These are phyloP conservation scores for Ceratocystis albifundus DNA, from an alignment of 2,329 filamentous ascomycete genomes.

Conservation along the genomic window DNA sequence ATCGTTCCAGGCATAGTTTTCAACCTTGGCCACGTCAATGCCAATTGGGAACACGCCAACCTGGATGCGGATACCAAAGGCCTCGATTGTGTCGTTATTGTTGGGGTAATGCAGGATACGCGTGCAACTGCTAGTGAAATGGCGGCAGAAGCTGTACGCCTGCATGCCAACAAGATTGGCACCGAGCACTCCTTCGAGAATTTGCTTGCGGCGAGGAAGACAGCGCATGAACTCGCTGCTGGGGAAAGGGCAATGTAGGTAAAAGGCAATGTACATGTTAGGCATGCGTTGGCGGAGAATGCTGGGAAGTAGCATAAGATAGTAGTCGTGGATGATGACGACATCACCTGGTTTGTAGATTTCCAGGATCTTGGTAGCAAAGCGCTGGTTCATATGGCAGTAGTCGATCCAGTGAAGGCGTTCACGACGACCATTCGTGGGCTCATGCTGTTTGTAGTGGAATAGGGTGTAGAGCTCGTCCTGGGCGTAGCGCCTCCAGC, in stretches of 20 bases:
- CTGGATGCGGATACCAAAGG: constrained; percentile 77
- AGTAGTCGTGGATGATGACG: constrained; percentile 87
- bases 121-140: constrained; percentile 90
- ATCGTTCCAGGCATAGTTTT: constrained; percentile 60
- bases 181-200: constrained; percentile 79
- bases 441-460: constrained; percentile 92
- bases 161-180: constrained; percentile 93
- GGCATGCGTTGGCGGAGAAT: constrained; percentile 76
- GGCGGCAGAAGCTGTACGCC: constrained; percentile 85
- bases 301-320: constrained; percentile 78
- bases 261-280: constrained; percentile 90
- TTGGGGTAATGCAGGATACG: constrained; percentile 84
- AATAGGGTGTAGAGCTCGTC: constrained; percentile 85
- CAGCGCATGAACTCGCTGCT: constrained; percentile 93
- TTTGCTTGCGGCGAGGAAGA: constrained; percentile 74
- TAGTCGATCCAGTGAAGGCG: constrained; percentile 85
- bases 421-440: constrained; percentile 71
- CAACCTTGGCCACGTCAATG: constrained; percentile 74
- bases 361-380: constrained; percentile 78
- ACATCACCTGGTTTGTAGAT: constrained; percentile 88
- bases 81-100: constrained; percentile 72
- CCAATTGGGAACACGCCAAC: constrained; percentile 92
- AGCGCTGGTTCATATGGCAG: constrained; percentile 82
- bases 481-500: constrained; percentile 86
- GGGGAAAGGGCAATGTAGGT: constrained; percentile 85